Base-by-base conservation (phyloP, 2,329 filamentous ascomycete genomes). In the Aspergillus brunneoviolaceus region DNA sequence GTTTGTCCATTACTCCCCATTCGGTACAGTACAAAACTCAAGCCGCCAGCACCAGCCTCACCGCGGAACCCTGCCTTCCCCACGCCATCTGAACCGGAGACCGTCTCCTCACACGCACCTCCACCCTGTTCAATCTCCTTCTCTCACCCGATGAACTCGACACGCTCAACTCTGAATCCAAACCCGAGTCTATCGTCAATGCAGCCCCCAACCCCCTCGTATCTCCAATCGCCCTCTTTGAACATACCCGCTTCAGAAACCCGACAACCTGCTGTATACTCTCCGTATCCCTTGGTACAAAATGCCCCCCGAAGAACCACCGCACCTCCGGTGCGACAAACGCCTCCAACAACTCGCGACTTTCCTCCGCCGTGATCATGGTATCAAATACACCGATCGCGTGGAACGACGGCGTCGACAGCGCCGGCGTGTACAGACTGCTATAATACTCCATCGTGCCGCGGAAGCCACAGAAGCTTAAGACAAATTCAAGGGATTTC, bases 211-310 rank as follows among this genome's bases (percentile, higher is more conserved):
- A 14, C 21, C 12, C 9, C 47, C 6, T 5, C 6, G n/a, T 7
- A 21, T 23, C 25, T 9, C 5, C 14, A 11, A 6, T 6, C 19
- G 21, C 23, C 10, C 12, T 25, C 1, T 12, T 9, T 2, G 1
- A 9, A 23, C 21, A 49, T 6, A 25, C 23, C 10, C 47, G 5
- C 19, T 23, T n/a, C 6, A 55, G 2, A 12, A 55, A 55, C 12
- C 31, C 21, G 12, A 25, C 29, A 16, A 55, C 39, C 25, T 14
- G 27, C 21, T 3, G 10, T 25, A 49, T 23, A 27, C 45, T 29
- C 42, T n/a, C 53, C 42, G 21, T n/a, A 83, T 84, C 67, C 1
- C 55, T 11, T 1, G 48, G 55, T 3, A 57, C 45, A 19, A 45
- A 57, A 31, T 57, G 55, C 3, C 35, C 33, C 2, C 48, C 55